Conservation (phyloP, 2,329 filamentous ascomycete genomes). For the Cercospora sesami region DNA sequence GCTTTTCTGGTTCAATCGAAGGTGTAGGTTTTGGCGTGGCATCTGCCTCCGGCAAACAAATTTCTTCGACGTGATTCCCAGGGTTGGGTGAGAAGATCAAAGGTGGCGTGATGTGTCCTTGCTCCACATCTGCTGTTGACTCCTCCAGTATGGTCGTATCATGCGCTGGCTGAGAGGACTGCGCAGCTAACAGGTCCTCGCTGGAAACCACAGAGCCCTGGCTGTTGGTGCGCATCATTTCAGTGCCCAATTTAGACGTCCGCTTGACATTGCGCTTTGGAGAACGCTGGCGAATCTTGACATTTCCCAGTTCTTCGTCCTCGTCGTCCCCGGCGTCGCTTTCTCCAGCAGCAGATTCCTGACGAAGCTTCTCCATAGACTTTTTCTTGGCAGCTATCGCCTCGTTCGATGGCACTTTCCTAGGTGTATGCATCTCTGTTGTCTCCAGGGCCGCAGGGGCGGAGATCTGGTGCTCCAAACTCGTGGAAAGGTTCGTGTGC, state of each 20-base stretch:
- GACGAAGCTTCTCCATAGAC: constrained; percentile 68
- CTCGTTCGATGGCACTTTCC: constrained; percentile 69
- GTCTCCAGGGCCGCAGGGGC: constrained; percentile 55
- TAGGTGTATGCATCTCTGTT: constrained; percentile 41
- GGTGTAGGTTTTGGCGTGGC: constrained; percentile 43
- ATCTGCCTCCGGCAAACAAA: constrained; percentile 41
- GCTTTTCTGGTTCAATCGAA: constrained; percentile 37
- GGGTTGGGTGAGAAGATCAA: constrained; percentile 51
- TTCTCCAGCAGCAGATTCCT: constrained; percentile 74
- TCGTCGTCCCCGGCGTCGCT: constrained; percentile 72
- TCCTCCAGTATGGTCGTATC: constrained; percentile 43
- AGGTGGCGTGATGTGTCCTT: constrained; percentile 51
- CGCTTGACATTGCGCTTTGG: constrained; percentile 46
- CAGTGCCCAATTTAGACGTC: constrained; percentile 81
- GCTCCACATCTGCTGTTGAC: constrained; percentile 38
- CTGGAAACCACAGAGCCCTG: constrained; percentile 70
- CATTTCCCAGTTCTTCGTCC: constrained; percentile 78
- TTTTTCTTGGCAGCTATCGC: constrained; percentile 73
- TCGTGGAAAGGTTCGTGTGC: constrained; percentile 45
- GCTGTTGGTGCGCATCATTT: constrained; percentile 98
- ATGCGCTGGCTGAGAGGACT: constrained; percentile 12
- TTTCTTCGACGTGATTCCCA: constrained; percentile 45
- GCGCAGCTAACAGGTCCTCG: constrained; percentile 44
- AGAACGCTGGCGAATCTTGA: constrained; percentile 64
- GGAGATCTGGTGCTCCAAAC: constrained; percentile 64